A percentile compares a stretch with the other conserved stretches of the same genome.
Conservation (phyloP, 2,329 filamentous ascomycete genomes). For the Aspergillus ochraceoroseus region DNA sequence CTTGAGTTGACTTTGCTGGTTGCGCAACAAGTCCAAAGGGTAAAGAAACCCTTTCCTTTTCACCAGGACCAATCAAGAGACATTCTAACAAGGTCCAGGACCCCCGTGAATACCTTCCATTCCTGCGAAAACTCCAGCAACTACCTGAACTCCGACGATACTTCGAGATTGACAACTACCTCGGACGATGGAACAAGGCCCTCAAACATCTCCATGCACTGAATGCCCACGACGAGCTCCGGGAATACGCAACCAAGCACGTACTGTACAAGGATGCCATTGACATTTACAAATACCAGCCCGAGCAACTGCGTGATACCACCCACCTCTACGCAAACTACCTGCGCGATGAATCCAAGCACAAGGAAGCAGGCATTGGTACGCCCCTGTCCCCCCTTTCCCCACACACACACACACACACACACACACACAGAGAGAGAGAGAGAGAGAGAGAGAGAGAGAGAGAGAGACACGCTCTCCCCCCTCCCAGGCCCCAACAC, state of each 20-base stretch:
- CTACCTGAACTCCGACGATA: slow-evolving; percentile 65
- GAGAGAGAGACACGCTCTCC: too few relatives aligned
- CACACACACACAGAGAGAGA: too few relatives aligned
- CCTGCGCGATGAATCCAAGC: slow-evolving; percentile 68
- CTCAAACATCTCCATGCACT: slow-evolving; percentile 69
- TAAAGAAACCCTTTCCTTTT: slow-evolving; percentile 25
- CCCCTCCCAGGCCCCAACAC: background rate
- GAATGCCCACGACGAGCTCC: slow-evolving; percentile 70
- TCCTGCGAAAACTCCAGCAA: slow-evolving; percentile 79
- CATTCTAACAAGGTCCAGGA: slow-evolving; percentile 50
- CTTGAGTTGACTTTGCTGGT: slow-evolving; percentile 84
- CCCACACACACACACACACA: too few relatives aligned
- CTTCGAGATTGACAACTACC: slow-evolving; percentile 84
- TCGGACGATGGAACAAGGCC: slow-evolving; percentile 71
- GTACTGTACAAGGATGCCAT: slow-evolving; percentile 72
- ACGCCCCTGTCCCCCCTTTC: slow-evolving; percentile 15
- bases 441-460: too few relatives aligned
- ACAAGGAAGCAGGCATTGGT: slow-evolving; percentile 76
- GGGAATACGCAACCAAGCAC: slow-evolving; percentile 73
- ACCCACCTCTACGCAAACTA: slow-evolving; percentile 74
- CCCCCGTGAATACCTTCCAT: slow-evolving; percentile 89
- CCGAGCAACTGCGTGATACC: slow-evolving; percentile 59
- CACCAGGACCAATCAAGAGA: background rate
- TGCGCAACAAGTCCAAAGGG: slow-evolving; percentile 88
- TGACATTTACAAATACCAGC: slow-evolving; percentile 76